A percentile compares a stretch with the other conserved stretches of the same genome.
Evolutionary conservation across 2,329 filamentous ascomycete species (phyloP).

Genomic region (Trichoderma oligosporum): DNA sequence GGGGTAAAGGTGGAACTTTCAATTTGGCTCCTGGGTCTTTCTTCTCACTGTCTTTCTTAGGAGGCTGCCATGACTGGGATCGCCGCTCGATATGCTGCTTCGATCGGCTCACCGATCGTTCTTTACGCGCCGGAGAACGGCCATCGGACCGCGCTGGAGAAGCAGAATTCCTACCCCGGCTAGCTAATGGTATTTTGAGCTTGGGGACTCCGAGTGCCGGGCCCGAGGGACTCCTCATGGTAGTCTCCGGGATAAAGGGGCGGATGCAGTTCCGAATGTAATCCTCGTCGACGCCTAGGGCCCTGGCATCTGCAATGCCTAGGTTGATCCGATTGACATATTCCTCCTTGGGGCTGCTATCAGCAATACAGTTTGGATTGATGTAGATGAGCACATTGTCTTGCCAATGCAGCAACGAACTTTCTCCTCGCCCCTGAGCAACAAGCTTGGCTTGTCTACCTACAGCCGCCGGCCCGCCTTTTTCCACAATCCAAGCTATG

Average conservation of each 20-base stretch:
- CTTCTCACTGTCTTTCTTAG: conserved; percentile 4
- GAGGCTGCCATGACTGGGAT: conserved; percentile 8
- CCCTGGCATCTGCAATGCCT: conserved; percentile 36
- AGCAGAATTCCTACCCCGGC: conserved; percentile 18
- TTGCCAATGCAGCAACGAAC: conserved; percentile 26
- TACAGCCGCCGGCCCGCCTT: conserved; percentile 33
- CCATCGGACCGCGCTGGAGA: conserved; percentile 24
- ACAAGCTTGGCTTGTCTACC: conserved; percentile 24
- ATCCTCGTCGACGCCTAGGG: conserved; percentile 34
- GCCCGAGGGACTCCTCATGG: not conserved
- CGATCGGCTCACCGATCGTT: conserved; percentile 22
- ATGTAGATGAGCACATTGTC: conserved; percentile 40
- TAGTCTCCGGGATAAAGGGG: conserved; percentile 33
- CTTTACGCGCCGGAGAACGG: conserved; percentile 26
- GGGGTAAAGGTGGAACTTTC: conserved; percentile 27
- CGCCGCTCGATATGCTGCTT: conserved; percentile 13
- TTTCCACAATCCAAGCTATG: conserved; percentile 37
- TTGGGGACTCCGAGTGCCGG: conserved; percentile 7
- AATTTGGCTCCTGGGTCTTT: conserved; percentile 12
- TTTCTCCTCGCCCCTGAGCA: conserved; percentile 20
- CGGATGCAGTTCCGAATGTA: conserved; percentile 38
- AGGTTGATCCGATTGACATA: conserved; percentile 40
- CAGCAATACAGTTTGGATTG: conserved; percentile 32
- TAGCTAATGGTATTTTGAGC: not conserved
- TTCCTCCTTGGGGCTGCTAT: conserved; percentile 37